Conservation (phyloP, 2,329 filamentous ascomycete genomes). For the Ilyonectria mors-panacis region DNA sequence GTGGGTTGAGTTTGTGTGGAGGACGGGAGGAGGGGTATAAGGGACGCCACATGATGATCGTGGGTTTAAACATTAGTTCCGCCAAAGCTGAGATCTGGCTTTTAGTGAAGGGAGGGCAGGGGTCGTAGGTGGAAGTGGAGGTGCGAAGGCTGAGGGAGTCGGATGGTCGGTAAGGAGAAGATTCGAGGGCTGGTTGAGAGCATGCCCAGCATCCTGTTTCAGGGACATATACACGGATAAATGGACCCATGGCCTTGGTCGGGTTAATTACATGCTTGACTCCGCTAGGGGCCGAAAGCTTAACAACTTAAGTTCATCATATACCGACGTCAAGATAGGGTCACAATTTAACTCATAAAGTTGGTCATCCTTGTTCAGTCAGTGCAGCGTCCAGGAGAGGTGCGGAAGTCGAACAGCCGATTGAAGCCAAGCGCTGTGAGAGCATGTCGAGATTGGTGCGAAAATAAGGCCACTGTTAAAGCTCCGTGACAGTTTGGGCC, state of each 20-base stretch:
- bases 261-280: neutral
- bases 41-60: slow-evolving; percentile 23
- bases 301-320: neutral
- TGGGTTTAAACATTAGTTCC: neutral
- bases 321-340: slow-evolving; percentile 21
- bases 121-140: neutral
- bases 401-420: slow-evolving; percentile 9
- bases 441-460: slow-evolving; percentile 24
- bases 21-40: slow-evolving; percentile 12
- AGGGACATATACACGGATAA: no score
- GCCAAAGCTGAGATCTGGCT: neutral
- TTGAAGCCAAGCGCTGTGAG: neutral
- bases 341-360: slow-evolving; percentile 17
- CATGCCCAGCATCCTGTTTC: neutral
- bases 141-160: neutral
- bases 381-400: slow-evolving; percentile 4
- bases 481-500: slow-evolving; percentile 3
- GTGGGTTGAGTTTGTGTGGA: slow-evolving; percentile 13
- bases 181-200: no score
- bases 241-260: neutral
- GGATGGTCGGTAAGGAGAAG: neutral
- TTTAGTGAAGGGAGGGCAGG: neutral
- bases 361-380: slow-evolving; percentile 12
- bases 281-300: neutral
- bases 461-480: slow-evolving; percentile 12